Percentiles rank a stretch among this genome's conserved stretches.
Conservation (phyloP, 2,329 filamentous ascomycete species). For the Neofusicoccum umdonicola region DNA sequence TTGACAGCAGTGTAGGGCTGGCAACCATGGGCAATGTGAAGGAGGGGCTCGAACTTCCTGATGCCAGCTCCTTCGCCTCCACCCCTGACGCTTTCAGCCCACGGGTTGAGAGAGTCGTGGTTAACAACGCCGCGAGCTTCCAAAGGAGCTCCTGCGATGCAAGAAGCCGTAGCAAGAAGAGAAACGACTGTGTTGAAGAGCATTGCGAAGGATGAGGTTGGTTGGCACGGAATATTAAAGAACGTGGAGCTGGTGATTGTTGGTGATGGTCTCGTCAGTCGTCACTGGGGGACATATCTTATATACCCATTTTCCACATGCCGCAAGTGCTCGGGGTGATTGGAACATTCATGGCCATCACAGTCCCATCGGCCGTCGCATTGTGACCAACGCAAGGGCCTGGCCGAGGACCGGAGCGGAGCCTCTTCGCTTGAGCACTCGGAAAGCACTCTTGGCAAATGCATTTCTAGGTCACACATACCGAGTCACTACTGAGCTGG, state of each 20-base stretch:
- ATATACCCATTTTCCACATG: background rate
- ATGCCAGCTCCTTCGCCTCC: conserved; percentile 21
- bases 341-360: no score
- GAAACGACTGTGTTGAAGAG: background rate
- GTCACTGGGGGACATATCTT: background rate
- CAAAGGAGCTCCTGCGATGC: background rate
- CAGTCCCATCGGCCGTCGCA: no score
- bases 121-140: background rate
- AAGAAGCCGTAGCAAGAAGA: background rate
- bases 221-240: background rate
- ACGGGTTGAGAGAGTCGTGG: conserved; percentile 7
- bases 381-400: background rate
- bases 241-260: background rate
- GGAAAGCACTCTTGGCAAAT: background rate
- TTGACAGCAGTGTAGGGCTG: conserved; percentile 25
- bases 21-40: conserved; percentile 28
- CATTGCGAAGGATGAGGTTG: background rate
- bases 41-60: conserved; percentile 21
- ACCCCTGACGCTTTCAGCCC: conserved; percentile 51
- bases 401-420: background rate
- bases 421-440: background rate
- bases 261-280: background rate
- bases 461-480: background rate
- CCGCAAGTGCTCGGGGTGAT: no score
- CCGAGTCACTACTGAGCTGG: background rate